phyloP scores from a whole-genome alignment of 1,139 yeast species.

The Scheffersomyces insectosa region DNA sequence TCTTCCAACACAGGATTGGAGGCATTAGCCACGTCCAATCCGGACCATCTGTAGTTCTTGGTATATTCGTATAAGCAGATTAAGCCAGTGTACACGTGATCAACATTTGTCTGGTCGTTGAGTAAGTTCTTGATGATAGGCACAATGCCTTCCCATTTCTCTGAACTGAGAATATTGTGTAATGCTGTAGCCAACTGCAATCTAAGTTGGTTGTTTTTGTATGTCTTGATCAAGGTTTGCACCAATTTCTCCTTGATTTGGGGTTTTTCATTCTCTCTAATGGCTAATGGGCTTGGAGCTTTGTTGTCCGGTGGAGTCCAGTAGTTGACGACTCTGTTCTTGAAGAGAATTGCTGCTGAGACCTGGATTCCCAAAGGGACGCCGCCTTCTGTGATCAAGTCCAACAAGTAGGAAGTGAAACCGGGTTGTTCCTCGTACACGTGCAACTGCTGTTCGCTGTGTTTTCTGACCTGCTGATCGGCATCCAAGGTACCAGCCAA shows the following conservation, averaged over 20 bases:
- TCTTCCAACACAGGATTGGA: conserved; percentile 48
- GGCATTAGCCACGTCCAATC: conserved; percentile 43
- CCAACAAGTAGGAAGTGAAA: conserved; percentile 58
- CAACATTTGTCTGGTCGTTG: conserved; percentile 43
- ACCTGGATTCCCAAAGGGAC: conserved; percentile 52
- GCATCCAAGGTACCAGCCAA: conserved; percentile 49
- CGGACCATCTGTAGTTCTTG: conserved; percentile 58
- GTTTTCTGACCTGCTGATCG: conserved; percentile 36
- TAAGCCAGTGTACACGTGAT: conserved; percentile 59
- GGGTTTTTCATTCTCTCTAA: conserved; percentile 51
- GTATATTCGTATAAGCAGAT: conserved; percentile 57
- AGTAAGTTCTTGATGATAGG: conserved; percentile 41
- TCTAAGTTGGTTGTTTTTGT: conserved; percentile 33
- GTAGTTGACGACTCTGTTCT: conserved; percentile 57
- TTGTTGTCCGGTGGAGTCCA: conserved; percentile 54
- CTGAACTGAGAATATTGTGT: conserved; percentile 41
- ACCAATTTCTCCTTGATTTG: conserved; percentile 54
- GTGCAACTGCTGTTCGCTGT: conserved; percentile 42
- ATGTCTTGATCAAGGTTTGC: conserved; percentile 41
- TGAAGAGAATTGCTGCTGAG: conserved; percentile 68
- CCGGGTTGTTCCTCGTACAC: conserved; percentile 52
- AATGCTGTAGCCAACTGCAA: conserved; percentile 46
- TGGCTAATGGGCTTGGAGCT: conserved; percentile 25
- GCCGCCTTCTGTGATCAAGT: conserved; percentile 48
- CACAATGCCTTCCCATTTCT: conserved; percentile 48